Evolutionary conservation across 2,329 filamentous ascomycete species (phyloP).

Genomic region (Fusarium siculi): DNA sequence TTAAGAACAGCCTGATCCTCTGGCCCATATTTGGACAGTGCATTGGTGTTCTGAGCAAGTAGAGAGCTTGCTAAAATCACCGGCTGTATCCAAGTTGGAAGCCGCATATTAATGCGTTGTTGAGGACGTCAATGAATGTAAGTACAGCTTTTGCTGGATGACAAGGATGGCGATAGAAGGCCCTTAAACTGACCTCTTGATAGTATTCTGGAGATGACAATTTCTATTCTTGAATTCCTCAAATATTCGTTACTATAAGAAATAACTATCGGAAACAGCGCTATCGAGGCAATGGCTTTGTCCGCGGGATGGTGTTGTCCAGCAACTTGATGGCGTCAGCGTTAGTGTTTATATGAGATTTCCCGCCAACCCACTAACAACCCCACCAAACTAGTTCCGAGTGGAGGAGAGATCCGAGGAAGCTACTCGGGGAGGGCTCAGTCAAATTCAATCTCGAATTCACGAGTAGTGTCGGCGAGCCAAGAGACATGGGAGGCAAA

Average conservation of each 20-base stretch:
- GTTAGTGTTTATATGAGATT: neutral
- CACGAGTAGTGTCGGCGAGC: too few relatives aligned
- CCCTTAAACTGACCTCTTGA: too few relatives aligned
- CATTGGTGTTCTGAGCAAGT: too few relatives aligned
- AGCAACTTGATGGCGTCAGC: conserved; percentile 34
- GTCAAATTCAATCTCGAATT: neutral
- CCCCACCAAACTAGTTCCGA: neutral
- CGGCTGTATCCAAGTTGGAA: too few relatives aligned
- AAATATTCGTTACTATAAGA: rapidly evolving
- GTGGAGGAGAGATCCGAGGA: neutral
- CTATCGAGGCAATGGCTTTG: neutral
- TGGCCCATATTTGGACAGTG: too few relatives aligned
- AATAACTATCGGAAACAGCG: neutral
- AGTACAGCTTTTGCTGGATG: too few relatives aligned
- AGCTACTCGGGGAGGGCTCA: neutral
- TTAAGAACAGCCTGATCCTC: conserved; percentile 1
- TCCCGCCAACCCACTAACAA: conserved; percentile 27
- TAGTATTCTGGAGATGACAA: neutral
- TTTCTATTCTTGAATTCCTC: neutral
- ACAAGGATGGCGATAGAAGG: too few relatives aligned
- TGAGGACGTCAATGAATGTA: too few relatives aligned
- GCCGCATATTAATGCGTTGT: too few relatives aligned
- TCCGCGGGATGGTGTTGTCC: conserved; percentile 26
- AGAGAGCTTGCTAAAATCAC: too few relatives aligned
- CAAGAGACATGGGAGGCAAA: too few relatives aligned